Percentiles rank a stretch among this genome's conserved stretches.
Evolutionary conservation across 129 eudicot genomes (phyloP).

Genomic region (Sambucus nigra): DNA sequence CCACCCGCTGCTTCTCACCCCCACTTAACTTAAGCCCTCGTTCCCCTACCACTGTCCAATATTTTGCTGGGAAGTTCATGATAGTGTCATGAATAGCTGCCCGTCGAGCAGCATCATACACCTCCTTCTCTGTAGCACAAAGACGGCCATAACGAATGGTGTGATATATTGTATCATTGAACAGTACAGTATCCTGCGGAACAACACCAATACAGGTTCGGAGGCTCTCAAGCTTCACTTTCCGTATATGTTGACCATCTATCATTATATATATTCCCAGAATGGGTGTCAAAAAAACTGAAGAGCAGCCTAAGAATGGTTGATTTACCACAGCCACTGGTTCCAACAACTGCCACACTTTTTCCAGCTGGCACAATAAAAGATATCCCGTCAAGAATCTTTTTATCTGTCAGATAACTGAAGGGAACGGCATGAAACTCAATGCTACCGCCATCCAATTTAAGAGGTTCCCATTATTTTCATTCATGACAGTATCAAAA

Average conservation of each 20-base stretch:
- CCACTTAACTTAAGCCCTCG: conserved; percentile 98
- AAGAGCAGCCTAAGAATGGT: conserved; percentile 88
- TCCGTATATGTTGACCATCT: conserved; percentile 82
- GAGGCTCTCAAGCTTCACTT: conserved; percentile 76
- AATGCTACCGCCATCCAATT: conserved; percentile 67
- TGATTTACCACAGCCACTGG: conserved; percentile 99
- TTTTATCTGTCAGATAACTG: conserved; percentile 87
- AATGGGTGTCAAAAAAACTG: conserved; percentile 73
- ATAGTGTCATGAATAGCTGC: conserved; percentile 98
- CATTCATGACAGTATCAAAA: too few relatives aligned
- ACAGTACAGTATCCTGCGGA: conserved; percentile 95
- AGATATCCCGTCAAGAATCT: conserved; percentile 96
- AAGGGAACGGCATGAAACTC: conserved; percentile 75
- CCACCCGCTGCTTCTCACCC: conserved; percentile 96
- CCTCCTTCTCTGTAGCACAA: conserved; percentile 80
- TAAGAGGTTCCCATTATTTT: conserved; percentile 58
- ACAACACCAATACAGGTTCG: conserved; percentile 85
- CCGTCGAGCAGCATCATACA: conserved; percentile 74
- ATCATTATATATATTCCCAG: conserved; percentile 85
- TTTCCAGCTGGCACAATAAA: conserved; percentile 95
- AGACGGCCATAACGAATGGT: conserved; percentile 89
- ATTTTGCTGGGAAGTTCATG: conserved; percentile 82
- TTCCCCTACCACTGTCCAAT: conserved; percentile 86
- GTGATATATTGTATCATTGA: conserved; percentile 92
- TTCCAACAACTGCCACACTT: conserved; percentile 97